Conservation (phyloP, 305 asterid genomes). For the Fraxinus albicans region DNA sequence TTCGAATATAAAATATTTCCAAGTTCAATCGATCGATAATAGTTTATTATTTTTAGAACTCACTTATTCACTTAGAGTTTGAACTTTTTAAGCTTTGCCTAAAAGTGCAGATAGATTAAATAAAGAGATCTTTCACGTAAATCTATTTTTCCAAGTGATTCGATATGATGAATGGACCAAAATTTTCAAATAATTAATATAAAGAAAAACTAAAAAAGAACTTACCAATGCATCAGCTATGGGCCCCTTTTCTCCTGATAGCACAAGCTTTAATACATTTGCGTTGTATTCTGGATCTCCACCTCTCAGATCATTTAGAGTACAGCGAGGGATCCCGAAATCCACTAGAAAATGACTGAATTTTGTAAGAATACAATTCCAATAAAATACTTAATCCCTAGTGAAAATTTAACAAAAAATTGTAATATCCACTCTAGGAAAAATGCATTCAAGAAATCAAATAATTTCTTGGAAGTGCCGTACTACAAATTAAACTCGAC, state of each 20-base stretch:
- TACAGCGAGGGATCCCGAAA: conserved; percentile 61
- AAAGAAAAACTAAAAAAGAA: neutral
- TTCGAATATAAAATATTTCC: neutral
- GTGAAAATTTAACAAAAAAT: neutral
- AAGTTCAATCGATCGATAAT: neutral
- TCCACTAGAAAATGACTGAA: conserved; percentile 34
- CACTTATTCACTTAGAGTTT: neutral
- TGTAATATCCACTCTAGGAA: neutral
- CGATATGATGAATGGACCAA: neutral
- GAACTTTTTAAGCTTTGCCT: neutral
- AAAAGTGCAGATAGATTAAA: neutral
- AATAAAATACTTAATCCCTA: neutral
- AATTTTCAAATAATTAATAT: neutral
- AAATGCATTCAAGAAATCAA: neutral
- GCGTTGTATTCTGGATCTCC: conserved; percentile 54
- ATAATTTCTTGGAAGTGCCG: neutral
- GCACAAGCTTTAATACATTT: conserved; percentile 36
- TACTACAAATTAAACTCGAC: neutral
- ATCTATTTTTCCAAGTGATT: neutral
- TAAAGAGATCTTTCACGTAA: neutral
- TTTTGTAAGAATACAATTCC: neutral
- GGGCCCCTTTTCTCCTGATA: conserved; percentile 55
- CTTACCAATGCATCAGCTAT: conserved; percentile 54
- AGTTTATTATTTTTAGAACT: neutral
- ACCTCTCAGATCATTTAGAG: conserved; percentile 41